phyloP scores from a whole-genome alignment of 2,329 filamentous ascomycete species.

The Curvularia hawaiiensis region DNA sequence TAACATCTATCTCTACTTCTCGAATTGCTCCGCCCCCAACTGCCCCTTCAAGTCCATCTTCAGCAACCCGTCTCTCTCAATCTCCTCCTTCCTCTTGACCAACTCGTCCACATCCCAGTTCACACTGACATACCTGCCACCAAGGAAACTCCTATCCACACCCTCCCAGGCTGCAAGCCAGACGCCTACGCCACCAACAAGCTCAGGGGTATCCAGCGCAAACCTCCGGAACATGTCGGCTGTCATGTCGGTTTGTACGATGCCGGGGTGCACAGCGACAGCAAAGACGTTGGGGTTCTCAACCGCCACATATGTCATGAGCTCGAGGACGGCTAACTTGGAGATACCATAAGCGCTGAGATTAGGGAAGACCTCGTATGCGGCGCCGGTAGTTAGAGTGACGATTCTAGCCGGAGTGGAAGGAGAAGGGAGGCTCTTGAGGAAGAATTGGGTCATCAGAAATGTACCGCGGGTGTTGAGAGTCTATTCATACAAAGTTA shows the following conservation, averaged over 20 bases:
- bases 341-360: constrained; percentile 25
- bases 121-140: constrained; percentile 29
- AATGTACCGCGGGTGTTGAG: constrained; percentile 44
- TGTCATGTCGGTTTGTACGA: constrained; percentile 23
- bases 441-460: constrained; percentile 40
- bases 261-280: constrained; percentile 25
- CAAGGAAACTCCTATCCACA: constrained; percentile 28
- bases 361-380: constrained; percentile 19
- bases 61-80: constrained; percentile 18
- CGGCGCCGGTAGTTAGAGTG: constrained; percentile 21
- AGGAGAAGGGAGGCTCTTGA: constrained; percentile 26
- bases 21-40: constrained; percentile 22
- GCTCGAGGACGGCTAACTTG: constrained; percentile 25
- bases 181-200: constrained; percentile 35
- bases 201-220: constrained; percentile 31
- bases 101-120: constrained; percentile 44
- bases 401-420: constrained; percentile 32
- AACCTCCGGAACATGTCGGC: constrained; percentile 18
- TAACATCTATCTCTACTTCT: background rate
- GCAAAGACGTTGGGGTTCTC: constrained; percentile 30
- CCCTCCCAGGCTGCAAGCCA: constrained; percentile 34
- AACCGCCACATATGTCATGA: constrained; percentile 26
- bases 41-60: constrained; percentile 24
- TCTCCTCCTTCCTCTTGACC: constrained; percentile 23
- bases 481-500: constrained; percentile 26